Conservation (phyloP, 2,329 filamentous ascomycete species). For the Escovopsis sp. region DNA sequence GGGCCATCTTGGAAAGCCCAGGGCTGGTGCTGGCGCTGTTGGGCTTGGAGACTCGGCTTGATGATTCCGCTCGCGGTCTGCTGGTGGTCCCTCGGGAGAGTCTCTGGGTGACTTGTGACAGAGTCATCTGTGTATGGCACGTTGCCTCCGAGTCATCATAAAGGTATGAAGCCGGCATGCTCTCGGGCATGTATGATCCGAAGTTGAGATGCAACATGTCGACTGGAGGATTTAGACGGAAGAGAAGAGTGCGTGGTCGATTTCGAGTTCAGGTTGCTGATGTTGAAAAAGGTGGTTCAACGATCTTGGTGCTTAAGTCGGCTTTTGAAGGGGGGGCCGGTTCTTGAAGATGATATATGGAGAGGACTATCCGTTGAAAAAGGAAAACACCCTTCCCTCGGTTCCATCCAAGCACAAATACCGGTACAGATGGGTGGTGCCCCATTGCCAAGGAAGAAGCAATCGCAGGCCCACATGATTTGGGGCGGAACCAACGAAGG, state of each 20-base stretch:
- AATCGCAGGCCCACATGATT: slow-evolving; percentile 1
- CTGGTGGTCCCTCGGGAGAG: slow-evolving; percentile 34
- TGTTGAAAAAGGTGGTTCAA: neutral
- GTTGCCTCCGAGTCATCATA: slow-evolving; percentile 32
- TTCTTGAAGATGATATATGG: slow-evolving; percentile 2
- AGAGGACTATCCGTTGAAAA: neutral
- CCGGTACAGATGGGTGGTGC: slow-evolving; percentile 1
- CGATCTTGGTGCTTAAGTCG: neutral
- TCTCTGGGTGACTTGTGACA: slow-evolving; percentile 31
- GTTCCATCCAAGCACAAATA: neutral
- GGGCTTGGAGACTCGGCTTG: slow-evolving; percentile 50
- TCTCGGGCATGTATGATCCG: slow-evolving; percentile 11
- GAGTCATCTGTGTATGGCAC: slow-evolving; percentile 34
- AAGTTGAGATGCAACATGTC: slow-evolving; percentile 20
- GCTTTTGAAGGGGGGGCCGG: neutral
- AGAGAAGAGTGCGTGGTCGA: too few relatives aligned
- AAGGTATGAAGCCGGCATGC: slow-evolving; percentile 12
- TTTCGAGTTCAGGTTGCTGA: neutral
- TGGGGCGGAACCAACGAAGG: slow-evolving; percentile 5
- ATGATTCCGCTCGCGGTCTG: slow-evolving; percentile 32
- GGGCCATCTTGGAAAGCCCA: slow-evolving; percentile 32
- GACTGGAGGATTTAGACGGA: neutral
- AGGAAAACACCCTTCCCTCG: neutral
- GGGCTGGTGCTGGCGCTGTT: slow-evolving; percentile 57
- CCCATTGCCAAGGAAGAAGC: slow-evolving; percentile 3